These are phyloP conservation scores for Fusarium transvaalense DNA, from an alignment of 2,329 filamentous ascomycete genomes.

Conservation along the genomic window DNA sequence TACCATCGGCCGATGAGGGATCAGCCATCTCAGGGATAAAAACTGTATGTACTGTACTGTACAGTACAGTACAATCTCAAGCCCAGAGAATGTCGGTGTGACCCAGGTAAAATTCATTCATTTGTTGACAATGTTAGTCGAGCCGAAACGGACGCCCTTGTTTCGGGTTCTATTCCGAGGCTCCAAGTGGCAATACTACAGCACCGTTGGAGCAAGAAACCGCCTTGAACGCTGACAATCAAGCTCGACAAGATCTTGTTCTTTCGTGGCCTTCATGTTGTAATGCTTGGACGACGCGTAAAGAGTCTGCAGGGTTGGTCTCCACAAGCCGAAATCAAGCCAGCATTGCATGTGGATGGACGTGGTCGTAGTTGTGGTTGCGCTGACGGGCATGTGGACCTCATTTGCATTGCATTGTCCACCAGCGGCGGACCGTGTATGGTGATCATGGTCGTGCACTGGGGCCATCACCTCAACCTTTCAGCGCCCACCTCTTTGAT, in stretches of 20 bases:
- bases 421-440: constrained; percentile 41
- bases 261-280: constrained; percentile 17
- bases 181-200: constrained; percentile 34
- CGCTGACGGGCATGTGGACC: constrained; percentile 45
- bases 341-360: constrained; percentile 26
- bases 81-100: constrained; percentile 39
- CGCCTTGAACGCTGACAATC: constrained; percentile 19
- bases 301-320: constrained; percentile 41
- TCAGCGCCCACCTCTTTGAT: constrained; percentile 15
- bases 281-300: constrained; percentile 15
- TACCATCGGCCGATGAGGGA: constrained; percentile 35
- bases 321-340: constrained; percentile 44
- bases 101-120: constrained; percentile 6
- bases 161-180: constrained; percentile 16
- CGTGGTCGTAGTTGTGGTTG: constrained; percentile 27
- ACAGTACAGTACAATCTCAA: constrained; percentile 15
- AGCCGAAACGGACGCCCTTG: constrained; percentile 23
- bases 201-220: constrained; percentile 26
- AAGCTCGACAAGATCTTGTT: constrained; percentile 25
- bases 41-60: constrained; percentile 1
- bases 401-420: constrained; percentile 43
- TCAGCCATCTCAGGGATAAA: constrained; percentile 38
- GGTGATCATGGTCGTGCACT: constrained; percentile 44
- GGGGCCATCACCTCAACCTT: constrained; percentile 11
- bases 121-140: neutral